phyloP scores from a whole-genome alignment of 495 filamentous ascomycete genomes.

The Tetracladium marchalianum region DNA sequence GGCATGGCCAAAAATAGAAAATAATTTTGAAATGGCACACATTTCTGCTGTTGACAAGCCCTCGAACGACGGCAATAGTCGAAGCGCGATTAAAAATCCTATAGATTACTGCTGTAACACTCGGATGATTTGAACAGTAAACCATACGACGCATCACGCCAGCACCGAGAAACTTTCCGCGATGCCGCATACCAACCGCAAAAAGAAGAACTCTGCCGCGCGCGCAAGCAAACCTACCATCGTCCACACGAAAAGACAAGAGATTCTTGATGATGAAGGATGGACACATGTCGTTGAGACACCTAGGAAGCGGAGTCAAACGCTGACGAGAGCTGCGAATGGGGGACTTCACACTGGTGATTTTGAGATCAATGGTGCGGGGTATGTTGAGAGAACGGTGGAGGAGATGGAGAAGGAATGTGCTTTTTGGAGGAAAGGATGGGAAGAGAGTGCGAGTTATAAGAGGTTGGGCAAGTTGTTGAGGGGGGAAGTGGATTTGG shows the following conservation, averaged over 20 bases:
- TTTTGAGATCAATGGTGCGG: slow-evolving; percentile 9
- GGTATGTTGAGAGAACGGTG: slow-evolving; percentile 23
- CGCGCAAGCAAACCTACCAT: not conserved
- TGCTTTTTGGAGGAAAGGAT: slow-evolving; percentile 6
- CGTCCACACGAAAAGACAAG: slow-evolving; percentile 30
- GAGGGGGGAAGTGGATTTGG: not conserved
- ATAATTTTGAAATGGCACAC: no score
- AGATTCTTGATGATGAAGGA: slow-evolving; percentile 39
- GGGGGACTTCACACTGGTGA: slow-evolving; percentile 7
- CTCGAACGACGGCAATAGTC: no score
- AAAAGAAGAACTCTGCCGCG: slow-evolving; percentile 18
- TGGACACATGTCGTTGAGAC: slow-evolving; percentile 44
- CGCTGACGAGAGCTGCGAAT: not conserved
- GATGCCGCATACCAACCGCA: slow-evolving; percentile 41
- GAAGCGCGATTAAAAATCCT: no score
- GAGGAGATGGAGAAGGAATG: slow-evolving; percentile 30
- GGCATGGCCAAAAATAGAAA: no score
- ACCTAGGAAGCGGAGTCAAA: not conserved
- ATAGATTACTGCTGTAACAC: no score
- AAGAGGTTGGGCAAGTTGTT: not conserved
- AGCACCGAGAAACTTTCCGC: not conserved
- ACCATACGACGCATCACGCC: no score
- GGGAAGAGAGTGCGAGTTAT: slow-evolving; percentile 5
- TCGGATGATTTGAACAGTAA: no score
- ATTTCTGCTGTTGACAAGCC: no score